Conservation (phyloP, 352 stramenopile species). For the Pseudoperonospora humuli region DNA sequence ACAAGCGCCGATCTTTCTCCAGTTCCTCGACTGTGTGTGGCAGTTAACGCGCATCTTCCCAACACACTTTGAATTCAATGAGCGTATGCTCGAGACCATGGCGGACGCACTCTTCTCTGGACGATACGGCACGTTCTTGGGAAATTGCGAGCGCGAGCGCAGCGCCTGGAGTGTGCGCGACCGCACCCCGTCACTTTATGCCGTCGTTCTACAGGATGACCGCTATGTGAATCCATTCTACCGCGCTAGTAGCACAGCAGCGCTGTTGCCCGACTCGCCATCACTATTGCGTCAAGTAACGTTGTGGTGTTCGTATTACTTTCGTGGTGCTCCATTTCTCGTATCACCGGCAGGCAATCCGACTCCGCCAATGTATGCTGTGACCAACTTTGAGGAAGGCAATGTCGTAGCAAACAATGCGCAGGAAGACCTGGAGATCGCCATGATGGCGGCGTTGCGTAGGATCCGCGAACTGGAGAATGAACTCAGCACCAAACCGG, state of each 20-base stretch:
- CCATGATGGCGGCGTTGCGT: conserved; percentile 45
- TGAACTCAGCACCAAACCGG: conserved; percentile 24
- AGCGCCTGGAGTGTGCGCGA: conserved; percentile 35
- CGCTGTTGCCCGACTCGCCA: conserved; percentile 46
- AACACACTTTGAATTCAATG: conserved; percentile 83
- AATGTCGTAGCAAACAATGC: conserved; percentile 8
- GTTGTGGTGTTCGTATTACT: conserved; percentile 80
- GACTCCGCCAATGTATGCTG: conserved; percentile 35
- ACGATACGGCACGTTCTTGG: conserved; percentile 80
- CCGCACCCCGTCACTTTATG: conserved; percentile 69
- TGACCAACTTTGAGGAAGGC: conserved; percentile 8
- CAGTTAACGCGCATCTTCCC: conserved; percentile 76
- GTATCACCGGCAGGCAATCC: conserved; percentile 36
- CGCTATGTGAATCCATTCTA: conserved; percentile 72
- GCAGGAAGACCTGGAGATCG: conserved; percentile 47
- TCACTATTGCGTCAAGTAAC: conserved; percentile 62
- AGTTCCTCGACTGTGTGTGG: conserved; percentile 88
- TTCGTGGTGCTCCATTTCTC: conserved; percentile 43
- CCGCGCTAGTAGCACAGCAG: conserved; percentile 33
- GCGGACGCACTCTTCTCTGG: conserved; percentile 69
- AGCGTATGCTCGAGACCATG: conserved; percentile 53
- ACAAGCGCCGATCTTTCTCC: conserved; percentile 81
- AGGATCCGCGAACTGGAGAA: conserved; percentile 51
- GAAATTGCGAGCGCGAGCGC: conserved; percentile 82
- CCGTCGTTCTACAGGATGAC: conserved; percentile 40